Conservation (phyloP, 306 rosid genomes). For the Lotus japonicus region DNA sequence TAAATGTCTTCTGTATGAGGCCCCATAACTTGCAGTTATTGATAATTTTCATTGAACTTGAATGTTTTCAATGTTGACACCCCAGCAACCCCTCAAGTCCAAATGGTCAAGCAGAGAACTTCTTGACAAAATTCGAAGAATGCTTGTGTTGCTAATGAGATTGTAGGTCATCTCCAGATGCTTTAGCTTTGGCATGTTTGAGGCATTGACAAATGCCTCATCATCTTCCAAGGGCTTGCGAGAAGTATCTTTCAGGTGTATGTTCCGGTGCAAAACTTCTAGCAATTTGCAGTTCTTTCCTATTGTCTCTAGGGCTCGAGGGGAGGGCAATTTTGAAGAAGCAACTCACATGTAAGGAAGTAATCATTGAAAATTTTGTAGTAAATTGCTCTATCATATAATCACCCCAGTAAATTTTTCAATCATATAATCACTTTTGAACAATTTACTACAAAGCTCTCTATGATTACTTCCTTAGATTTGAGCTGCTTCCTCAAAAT, state of each 20-base stretch:
- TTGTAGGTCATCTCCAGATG: conserved; percentile 89
- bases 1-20: too few relatives aligned
- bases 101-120: conserved; percentile 57
- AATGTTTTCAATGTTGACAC: too few relatives aligned
- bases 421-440: too few relatives aligned
- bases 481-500: too few relatives aligned
- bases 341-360: conserved; percentile 87
- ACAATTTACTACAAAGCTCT: too few relatives aligned
- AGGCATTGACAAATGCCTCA: conserved; percentile 72
- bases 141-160: conserved; percentile 48
- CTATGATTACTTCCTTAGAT: too few relatives aligned
- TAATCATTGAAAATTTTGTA: conserved; percentile 54
- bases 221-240: conserved; percentile 63
- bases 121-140: conserved; percentile 52
- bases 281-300: conserved; percentile 82
- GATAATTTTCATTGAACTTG: too few relatives aligned
- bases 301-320: conserved; percentile 53
- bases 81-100: too few relatives aligned
- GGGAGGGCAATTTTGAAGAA: conserved; percentile 56
- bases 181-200: conserved; percentile 86
- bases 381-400: conserved; percentile 47
- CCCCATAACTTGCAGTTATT: too few relatives aligned
- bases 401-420: conserved; percentile 55
- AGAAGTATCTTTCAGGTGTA: conserved; percentile 76
- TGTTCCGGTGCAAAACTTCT: conserved; percentile 63